Percentiles rank a stretch among this genome's conserved stretches.
These are phyloP conservation scores for Hylodesmum podocarpum DNA, from an alignment of 306 rosid genomes.

Conservation along the genomic window DNA sequence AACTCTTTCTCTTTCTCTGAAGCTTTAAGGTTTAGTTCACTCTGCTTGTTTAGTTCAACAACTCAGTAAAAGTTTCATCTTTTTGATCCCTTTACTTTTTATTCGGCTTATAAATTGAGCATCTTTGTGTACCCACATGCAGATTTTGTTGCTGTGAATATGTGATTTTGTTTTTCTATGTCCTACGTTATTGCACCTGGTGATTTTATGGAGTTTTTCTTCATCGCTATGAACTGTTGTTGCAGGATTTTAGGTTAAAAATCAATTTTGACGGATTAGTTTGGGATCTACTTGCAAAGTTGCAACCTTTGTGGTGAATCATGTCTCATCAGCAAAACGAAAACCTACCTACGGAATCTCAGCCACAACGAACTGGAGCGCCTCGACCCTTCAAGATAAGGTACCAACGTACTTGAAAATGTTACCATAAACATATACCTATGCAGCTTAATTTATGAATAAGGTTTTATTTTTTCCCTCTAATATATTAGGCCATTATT, in stretches of 20 bases:
- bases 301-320: conserved; percentile 25
- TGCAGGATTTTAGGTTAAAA: neutral
- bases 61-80: conserved; percentile 1
- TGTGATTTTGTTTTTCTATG: conserved; percentile 26
- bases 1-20: conserved; percentile 19
- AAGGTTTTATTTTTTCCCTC: neutral
- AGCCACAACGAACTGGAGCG: conserved; percentile 32
- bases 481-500: conserved; percentile 23
- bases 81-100: conserved; percentile 1
- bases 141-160: neutral
- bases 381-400: conserved; percentile 66
- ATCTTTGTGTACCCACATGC: conserved; percentile 12
- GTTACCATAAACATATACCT: neutral
- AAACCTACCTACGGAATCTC: conserved; percentile 43
- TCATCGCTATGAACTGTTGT: neutral
- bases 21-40: conserved; percentile 2
- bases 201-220: conserved; percentile 40
- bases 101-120: neutral
- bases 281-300: conserved; percentile 14
- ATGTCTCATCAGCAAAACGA: conserved; percentile 35
- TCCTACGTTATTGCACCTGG: conserved; percentile 9
- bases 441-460: neutral
- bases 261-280: neutral
- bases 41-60: conserved; percentile 1
- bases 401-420: conserved; percentile 21